Evolutionary conservation across 2,329 filamentous ascomycete species (phyloP), one percentile per base, ranked within the genome.

Genomic region (Fonsecaea erecta): DNA sequence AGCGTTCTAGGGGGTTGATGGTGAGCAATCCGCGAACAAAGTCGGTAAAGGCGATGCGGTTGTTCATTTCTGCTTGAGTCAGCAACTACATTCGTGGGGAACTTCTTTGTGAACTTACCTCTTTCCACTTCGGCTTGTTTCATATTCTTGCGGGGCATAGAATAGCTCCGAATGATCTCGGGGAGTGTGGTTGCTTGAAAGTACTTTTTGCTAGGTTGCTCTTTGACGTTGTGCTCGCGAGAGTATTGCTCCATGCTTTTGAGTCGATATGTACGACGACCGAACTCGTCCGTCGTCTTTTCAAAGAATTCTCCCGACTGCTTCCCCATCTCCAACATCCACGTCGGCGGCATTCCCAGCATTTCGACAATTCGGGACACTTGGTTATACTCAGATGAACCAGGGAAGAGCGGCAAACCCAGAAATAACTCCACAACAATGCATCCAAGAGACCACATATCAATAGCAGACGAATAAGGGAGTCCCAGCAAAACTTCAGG

Each of bases 241-340:
- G 95, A 94, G 77, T 98, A 99, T 77, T 97, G 93, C 75, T 99
- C 95, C 91, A 99, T 96, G 71, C 90, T 92, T 82, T 99, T 99
- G 43, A 99, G 82, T 60, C 94, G 88, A 76, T 97, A 97, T 6
- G 89, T 93, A 73, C 93, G 90, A 70, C 95, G 87, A 43, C 94
- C 94, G 74, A 92, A 99, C 75, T 99, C 95, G 75, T 99, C 95
- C 69, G 89, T 87, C 14, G 84, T 84, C 80, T 97, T 97, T 78
- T 99, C 94, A 74, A 97, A 99, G 77, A 99, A 99, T 73, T 98
- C 93, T 52, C 92, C 92, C 0, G 94, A 92, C 77, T 99, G 95
- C 79, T 99, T 99, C 73, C 95, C 95, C 86, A 97, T 96, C 76
- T 99, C 95, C 63, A 99, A 86, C 95, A 99, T 99, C 95, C 95